phyloP scores from a whole-genome alignment of 1,284 basidiomycete species.

The Takashimella tepidaria region DNA sequence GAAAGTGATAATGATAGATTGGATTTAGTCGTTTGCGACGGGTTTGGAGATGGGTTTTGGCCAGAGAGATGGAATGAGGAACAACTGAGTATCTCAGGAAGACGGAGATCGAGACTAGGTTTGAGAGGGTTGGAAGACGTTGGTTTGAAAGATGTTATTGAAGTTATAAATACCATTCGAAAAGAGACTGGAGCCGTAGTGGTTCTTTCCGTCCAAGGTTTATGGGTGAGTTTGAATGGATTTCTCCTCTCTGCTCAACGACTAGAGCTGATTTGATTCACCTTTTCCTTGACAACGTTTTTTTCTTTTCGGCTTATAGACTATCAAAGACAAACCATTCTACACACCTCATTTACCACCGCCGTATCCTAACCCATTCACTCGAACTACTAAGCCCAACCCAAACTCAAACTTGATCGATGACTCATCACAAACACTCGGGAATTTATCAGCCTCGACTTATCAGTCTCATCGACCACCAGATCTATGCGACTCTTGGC shows the following conservation, averaged over 20 bases:
- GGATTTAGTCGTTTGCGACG: constrained; percentile 38
- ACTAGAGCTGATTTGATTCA: too few relatives aligned
- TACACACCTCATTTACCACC: constrained; percentile 38
- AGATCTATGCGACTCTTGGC: constrained; percentile 16
- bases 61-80: constrained; percentile 37
- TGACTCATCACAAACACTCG: too few relatives aligned
- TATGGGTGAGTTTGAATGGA: constrained; percentile 31
- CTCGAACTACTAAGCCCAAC: constrained; percentile 1
- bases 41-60: constrained; percentile 41
- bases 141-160: constrained; percentile 36
- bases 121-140: constrained; percentile 23
- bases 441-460: neutral
- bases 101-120: constrained; percentile 4
- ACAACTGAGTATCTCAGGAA: neutral
- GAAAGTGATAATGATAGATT: neutral
- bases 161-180: constrained; percentile 29
- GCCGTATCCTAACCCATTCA: constrained; percentile 38
- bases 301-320: too few relatives aligned
- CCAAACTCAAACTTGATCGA: too few relatives aligned
- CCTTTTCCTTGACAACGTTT: too few relatives aligned
- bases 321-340: constrained; percentile 14
- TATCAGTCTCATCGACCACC: neutral
- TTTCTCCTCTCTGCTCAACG: too few relatives aligned
- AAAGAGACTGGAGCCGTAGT: constrained; percentile 37
- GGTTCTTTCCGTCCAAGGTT: constrained; percentile 33